Percentiles rank a stretch among this genome's conserved stretches.
These are phyloP conservation scores for Orbilia quercus DNA, from an alignment of 2,329 filamentous ascomycete genomes.

Conservation along the genomic window DNA sequence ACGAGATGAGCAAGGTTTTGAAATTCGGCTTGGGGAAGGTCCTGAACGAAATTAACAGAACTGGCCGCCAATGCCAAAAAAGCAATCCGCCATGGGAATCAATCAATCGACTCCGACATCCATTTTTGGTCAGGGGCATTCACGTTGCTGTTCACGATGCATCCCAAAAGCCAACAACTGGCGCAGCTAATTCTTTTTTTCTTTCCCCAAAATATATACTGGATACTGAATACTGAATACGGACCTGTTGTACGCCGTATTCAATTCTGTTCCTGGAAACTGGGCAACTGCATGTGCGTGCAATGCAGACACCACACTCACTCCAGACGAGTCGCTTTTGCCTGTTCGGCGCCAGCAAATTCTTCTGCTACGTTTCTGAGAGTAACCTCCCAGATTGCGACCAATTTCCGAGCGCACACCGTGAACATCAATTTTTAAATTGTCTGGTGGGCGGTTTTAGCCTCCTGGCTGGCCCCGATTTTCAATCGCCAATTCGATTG, in stretches of 20 bases:
- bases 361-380: neutral
- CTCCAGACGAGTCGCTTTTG: too few relatives aligned
- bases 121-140: slow-evolving; percentile 52
- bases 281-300: neutral
- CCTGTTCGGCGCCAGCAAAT: too few relatives aligned
- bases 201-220: too few relatives aligned
- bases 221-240: too few relatives aligned
- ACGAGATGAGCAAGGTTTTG: slow-evolving; percentile 56
- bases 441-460: slow-evolving; percentile 33
- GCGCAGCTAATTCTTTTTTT: slow-evolving; percentile 4
- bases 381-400: slow-evolving; percentile 32
- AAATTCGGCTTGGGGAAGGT: slow-evolving; percentile 56
- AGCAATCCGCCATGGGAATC: slow-evolving; percentile 23
- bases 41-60: slow-evolving; percentile 55
- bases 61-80: slow-evolving; percentile 17
- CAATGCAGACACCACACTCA: neutral
- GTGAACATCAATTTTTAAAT: too few relatives aligned
- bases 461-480: too few relatives aligned
- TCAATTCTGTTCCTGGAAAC: neutral
- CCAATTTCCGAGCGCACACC: slow-evolving; percentile 38
- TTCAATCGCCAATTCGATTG: too few relatives aligned
- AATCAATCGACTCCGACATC: slow-evolving; percentile 40
- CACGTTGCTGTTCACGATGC: slow-evolving; percentile 7
- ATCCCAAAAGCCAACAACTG: slow-evolving; percentile 1
- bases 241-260: too few relatives aligned